A percentile compares a stretch with the other conserved stretches of the same genome.
Conservation (phyloP, 805 yeast genomes). For the Ogataea saltuana region DNA sequence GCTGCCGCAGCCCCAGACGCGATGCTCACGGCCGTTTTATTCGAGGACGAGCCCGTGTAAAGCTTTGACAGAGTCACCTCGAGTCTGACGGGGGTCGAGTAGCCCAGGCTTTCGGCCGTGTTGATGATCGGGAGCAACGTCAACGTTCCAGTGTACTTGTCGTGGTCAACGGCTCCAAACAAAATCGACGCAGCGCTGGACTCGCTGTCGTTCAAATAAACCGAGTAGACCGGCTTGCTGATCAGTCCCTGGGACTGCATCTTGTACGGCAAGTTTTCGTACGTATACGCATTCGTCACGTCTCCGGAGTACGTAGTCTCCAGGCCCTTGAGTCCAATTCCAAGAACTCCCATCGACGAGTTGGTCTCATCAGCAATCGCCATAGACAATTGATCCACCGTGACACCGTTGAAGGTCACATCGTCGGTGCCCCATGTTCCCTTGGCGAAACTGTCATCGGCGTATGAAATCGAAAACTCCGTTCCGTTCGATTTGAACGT, state of each 20-base stretch:
- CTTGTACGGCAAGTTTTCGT: conserved; percentile 62
- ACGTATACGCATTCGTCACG: too few relatives aligned
- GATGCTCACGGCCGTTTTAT: conserved; percentile 22
- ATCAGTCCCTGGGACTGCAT: conserved; percentile 61
- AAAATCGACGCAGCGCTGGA: conserved; percentile 53
- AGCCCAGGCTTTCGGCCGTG: conserved; percentile 36
- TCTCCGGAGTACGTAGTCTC: conserved; percentile 56
- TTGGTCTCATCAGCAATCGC: conserved; percentile 72
- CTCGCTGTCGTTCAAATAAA: conserved; percentile 51
- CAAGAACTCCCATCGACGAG: conserved; percentile 69
- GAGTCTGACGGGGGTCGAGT: conserved; percentile 43
- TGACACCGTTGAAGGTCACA: conserved; percentile 50
- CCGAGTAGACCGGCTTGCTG: conserved; percentile 56
- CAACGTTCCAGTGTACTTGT: conserved; percentile 56
- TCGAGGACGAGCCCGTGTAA: conserved; percentile 22
- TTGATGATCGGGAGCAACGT: conserved; percentile 54
- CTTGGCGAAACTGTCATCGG: conserved; percentile 47
- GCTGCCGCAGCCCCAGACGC: conserved; percentile 39
- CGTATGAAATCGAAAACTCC: conserved; percentile 46
- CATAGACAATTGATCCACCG: conserved; percentile 55
- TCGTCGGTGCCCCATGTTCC: conserved; percentile 67
- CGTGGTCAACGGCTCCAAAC: conserved; percentile 73
- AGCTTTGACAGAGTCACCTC: conserved; percentile 50
- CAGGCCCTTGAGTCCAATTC: conserved; percentile 68
- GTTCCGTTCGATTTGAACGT: conserved; percentile 44